Conservation (phyloP, 805 yeast species). For the Starmerella sp. region DNA sequence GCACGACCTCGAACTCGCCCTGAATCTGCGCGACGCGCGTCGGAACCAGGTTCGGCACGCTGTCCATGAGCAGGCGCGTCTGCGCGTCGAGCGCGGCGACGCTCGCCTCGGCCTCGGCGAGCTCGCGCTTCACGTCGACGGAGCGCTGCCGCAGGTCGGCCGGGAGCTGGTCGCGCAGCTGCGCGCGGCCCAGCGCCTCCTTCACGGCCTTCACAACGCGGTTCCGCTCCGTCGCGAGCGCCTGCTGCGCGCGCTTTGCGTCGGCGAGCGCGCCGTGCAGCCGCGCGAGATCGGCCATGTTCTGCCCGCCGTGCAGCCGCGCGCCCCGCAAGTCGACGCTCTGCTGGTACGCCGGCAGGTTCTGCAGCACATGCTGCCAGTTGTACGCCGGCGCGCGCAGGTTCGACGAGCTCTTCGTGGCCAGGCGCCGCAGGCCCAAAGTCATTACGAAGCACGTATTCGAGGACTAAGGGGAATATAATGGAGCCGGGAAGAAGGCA, state of each 20-base stretch:
- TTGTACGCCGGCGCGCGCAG: slow-evolving; percentile 20
- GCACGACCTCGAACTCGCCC: slow-evolving; percentile 21
- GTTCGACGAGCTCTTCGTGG: slow-evolving; percentile 15
- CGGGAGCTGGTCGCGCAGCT: slow-evolving; percentile 17
- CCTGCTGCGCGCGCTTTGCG: slow-evolving; percentile 12
- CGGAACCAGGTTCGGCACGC: slow-evolving; percentile 28
- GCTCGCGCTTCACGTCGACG: slow-evolving; percentile 3
- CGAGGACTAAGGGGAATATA: not conserved
- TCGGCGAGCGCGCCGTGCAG: slow-evolving; percentile 20
- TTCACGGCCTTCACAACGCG: slow-evolving; percentile 14
- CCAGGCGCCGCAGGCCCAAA: not conserved
- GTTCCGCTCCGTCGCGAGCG: slow-evolving; percentile 20
- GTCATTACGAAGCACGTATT: slow-evolving; percentile 4
- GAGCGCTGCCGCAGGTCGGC: slow-evolving; percentile 12
- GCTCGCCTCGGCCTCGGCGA: slow-evolving; percentile 16
- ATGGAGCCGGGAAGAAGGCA: too few relatives aligned
- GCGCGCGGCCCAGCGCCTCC: slow-evolving; percentile 6
- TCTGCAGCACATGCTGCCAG: slow-evolving; percentile 16
- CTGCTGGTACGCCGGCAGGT: slow-evolving; percentile 18
- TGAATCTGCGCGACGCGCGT: slow-evolving; percentile 16
- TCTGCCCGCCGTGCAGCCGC: slow-evolving; percentile 13
- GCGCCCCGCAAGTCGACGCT: slow-evolving; percentile 22
- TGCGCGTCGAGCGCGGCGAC: slow-evolving; percentile 15
- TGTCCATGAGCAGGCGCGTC: slow-evolving; percentile 20
- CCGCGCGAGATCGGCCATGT: slow-evolving; percentile 22